These are phyloP conservation scores for Ganoderma lucidum DNA, from an alignment of 1,284 basidiomycete genomes.

Conservation along the genomic window DNA sequence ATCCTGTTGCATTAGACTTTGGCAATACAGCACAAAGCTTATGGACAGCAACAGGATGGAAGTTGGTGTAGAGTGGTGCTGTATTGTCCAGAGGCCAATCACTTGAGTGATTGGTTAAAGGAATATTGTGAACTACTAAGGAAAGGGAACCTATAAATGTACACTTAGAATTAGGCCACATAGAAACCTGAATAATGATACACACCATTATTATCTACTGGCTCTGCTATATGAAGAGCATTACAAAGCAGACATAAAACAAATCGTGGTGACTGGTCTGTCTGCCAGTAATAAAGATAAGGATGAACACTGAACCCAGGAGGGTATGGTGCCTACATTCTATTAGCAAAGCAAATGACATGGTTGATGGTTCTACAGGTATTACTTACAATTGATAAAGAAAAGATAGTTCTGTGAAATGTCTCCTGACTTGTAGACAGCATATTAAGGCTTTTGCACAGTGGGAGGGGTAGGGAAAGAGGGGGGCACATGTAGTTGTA, in stretches of 20 bases:
- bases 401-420: neutral
- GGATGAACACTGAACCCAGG: neutral
- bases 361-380: too few species aligned
- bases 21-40: neutral
- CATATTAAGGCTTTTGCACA: neutral
- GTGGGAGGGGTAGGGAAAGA: neutral
- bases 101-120: neutral
- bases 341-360: neutral
- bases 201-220: neutral
- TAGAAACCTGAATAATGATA: neutral
- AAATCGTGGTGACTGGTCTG: neutral
- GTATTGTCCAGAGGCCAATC: slow-evolving; percentile 2
- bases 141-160: neutral
- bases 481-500: too few species aligned
- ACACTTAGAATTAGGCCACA: neutral
- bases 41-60: slow-evolving; percentile 9
- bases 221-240: slow-evolving; percentile 3
- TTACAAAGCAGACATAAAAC: slow-evolving; percentile 10
- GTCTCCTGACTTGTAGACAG: neutral
- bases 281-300: slow-evolving; percentile 12
- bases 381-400: neutral
- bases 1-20: neutral
- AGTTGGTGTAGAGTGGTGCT: neutral
- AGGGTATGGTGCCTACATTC: neutral
- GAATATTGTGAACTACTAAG: neutral